A percentile compares a stretch with the other conserved stretches of the same genome.
These are phyloP conservation scores for Anthostomella pinea DNA, from an alignment of 2,329 filamentous ascomycete species.

Conservation along the genomic window DNA sequence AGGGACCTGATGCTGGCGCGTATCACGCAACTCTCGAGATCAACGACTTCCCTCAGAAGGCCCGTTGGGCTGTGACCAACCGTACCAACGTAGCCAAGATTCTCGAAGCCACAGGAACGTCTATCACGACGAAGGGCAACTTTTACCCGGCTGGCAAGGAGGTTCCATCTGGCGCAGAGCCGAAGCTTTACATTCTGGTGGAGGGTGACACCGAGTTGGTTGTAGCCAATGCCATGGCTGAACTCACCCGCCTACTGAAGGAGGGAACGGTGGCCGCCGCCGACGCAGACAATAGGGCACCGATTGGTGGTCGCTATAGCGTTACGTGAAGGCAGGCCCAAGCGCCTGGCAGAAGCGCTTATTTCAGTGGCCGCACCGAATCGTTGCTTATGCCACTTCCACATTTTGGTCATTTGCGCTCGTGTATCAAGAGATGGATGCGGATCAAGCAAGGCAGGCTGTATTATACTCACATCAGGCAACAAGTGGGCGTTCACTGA, in stretches of 20 bases:
- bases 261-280: conserved; percentile 88
- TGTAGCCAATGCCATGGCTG: conserved; percentile 85
- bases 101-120: conserved; percentile 87
- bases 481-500: too few relatives aligned
- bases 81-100: conserved; percentile 98
- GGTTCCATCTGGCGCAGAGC: conserved; percentile 68
- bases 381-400: too few relatives aligned
- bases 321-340: conserved; percentile 61
- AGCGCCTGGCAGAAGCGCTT: too few relatives aligned
- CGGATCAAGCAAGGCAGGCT: too few relatives aligned
- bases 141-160: conserved; percentile 84
- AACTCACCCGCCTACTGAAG: conserved; percentile 81
- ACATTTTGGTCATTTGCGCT: too few relatives aligned
- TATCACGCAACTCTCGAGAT: conserved; percentile 98
- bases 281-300: conserved; percentile 78
- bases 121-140: conserved; percentile 94
- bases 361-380: too few relatives aligned
- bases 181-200: conserved; percentile 97
- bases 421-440: too few relatives aligned
- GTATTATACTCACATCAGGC: too few relatives aligned
- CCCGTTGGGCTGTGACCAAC: conserved; percentile 97
- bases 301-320: conserved; percentile 78
- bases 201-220: conserved; percentile 95
- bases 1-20: conserved; percentile 92
- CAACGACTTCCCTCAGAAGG: conserved; percentile 99